phyloP scores from a whole-genome alignment of 768 basidiomycete species.

The Lactarius tabidus region DNA sequence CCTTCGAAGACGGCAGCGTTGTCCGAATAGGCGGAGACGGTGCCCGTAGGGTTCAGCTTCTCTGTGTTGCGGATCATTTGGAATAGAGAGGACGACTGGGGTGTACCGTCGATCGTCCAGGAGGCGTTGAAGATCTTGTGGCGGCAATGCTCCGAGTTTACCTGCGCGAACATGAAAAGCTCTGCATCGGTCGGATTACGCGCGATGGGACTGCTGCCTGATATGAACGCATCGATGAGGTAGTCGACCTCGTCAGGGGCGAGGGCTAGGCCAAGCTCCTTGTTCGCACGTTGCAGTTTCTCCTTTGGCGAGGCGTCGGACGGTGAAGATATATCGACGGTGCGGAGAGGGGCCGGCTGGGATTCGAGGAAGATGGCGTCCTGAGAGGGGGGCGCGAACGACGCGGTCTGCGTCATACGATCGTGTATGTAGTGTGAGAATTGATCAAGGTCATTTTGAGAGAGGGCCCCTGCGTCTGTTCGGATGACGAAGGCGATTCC shows the following conservation, averaged over 20 bases:
- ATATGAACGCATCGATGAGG: conserved; percentile 81
- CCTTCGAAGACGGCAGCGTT: conserved; percentile 95
- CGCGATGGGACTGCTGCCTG: conserved; percentile 59
- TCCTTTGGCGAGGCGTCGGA: conserved; percentile 45
- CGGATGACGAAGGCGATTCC: conserved; percentile 69
- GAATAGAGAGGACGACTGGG: conserved; percentile 74
- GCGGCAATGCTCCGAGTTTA: conserved; percentile 99
- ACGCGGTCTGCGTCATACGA: conserved; percentile 91
- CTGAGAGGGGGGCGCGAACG: conserved; percentile 54
- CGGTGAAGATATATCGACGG: conserved; percentile 53
- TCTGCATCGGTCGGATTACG: conserved; percentile 96
- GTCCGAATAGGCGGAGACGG: conserved; percentile 96
- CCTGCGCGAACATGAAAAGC: conserved; percentile 99
- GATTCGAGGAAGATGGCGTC: conserved; percentile 56
- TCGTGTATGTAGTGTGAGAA: conserved; percentile 81
- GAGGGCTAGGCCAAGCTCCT: conserved; percentile 83
- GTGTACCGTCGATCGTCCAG: conserved; percentile 80
- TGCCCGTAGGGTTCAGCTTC: conserved; percentile 63
- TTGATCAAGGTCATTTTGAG: conserved; percentile 43
- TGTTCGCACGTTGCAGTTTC: conserved; percentile 73
- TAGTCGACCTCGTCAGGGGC: conserved; percentile 86
- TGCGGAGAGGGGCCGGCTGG: conserved; percentile 61
- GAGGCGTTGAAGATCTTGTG: conserved; percentile 99
- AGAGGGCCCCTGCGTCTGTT: conserved; percentile 40
- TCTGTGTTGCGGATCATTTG: conserved; percentile 98